Conservation (phyloP, 352 stramenopile genomes). For the Phytophthora rubi region DNA sequence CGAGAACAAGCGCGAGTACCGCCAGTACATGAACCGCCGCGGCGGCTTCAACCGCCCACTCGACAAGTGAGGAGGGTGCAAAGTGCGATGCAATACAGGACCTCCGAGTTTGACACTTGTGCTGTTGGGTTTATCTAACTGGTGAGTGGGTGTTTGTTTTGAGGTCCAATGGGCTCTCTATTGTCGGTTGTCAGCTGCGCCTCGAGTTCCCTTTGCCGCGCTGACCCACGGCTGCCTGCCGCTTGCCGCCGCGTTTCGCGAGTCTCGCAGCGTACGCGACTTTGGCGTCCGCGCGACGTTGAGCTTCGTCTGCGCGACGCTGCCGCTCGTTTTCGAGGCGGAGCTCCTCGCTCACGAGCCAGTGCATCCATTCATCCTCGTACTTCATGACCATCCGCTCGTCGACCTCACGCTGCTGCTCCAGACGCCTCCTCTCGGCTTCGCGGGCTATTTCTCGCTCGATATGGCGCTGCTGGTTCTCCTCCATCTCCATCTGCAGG, state of each 20-base stretch:
- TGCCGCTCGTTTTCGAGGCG: slow-evolving; percentile 53
- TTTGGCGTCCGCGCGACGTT: slow-evolving; percentile 46
- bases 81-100: neutral
- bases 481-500: slow-evolving; percentile 67
- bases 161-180: neutral
- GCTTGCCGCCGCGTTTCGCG: slow-evolving; percentile 45
- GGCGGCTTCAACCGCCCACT: slow-evolving; percentile 95
- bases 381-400: slow-evolving; percentile 73
- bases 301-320: slow-evolving; percentile 45
- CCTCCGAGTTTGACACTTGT: neutral
- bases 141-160: neutral
- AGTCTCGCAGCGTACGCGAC: no score
- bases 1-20: slow-evolving; percentile 94
- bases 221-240: slow-evolving; percentile 36
- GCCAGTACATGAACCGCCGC: slow-evolving; percentile 98
- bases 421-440: slow-evolving; percentile 40
- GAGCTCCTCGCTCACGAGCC: slow-evolving; percentile 54
- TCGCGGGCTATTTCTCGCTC: slow-evolving; percentile 55
- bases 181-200: neutral
- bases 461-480: slow-evolving; percentile 57
- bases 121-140: neutral
- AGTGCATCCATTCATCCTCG: slow-evolving; percentile 71
- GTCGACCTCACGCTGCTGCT: slow-evolving; percentile 53
- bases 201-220: slow-evolving; percentile 24
- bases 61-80: slow-evolving; percentile 62